phyloP scores from a whole-genome alignment of 805 yeast species.

The Vanderwaltozyma yarrowii region DNA sequence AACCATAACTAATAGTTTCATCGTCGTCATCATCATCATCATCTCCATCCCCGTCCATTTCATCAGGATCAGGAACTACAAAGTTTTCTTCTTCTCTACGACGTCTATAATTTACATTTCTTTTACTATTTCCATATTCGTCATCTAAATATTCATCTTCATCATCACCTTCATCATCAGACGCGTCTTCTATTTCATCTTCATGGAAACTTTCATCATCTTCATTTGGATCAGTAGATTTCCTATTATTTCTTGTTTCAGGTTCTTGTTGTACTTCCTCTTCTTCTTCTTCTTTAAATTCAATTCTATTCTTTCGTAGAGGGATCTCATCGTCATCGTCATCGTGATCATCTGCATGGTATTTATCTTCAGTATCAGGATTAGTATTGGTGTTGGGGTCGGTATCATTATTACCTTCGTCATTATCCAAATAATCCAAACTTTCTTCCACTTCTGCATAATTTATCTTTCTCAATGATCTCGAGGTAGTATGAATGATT shows the following conservation, averaged over 20 bases:
- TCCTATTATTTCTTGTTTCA: conserved; percentile 5
- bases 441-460: conserved; percentile 30
- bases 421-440: conserved; percentile 20
- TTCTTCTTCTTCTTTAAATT: conserved; percentile 14
- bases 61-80: conserved; percentile 25
- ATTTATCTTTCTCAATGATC: conserved; percentile 28
- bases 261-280: conserved; percentile 6
- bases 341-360: conserved; percentile 4
- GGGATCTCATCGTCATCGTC: conserved; percentile 2
- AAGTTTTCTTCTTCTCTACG: conserved; percentile 17
- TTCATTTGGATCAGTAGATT: conserved; percentile 16
- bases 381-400: background rate
- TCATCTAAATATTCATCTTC: conserved; percentile 20
- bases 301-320: conserved; percentile 3
- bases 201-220: conserved; percentile 29
- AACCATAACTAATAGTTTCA: conserved; percentile 6
- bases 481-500: conserved; percentile 21
- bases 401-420: conserved; percentile 4
- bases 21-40: conserved; percentile 11
- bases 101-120: conserved; percentile 7
- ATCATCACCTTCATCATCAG: conserved; percentile 33
- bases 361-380: conserved; percentile 11
- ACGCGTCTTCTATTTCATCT: conserved; percentile 23
- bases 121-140: conserved; percentile 14
- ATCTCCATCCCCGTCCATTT: too few species aligned